A percentile compares a stretch with the other conserved stretches of the same genome.
Evolutionary conservation across 768 basidiomycete genomes (phyloP).

Genomic region (Lactifluus subvellereus): DNA sequence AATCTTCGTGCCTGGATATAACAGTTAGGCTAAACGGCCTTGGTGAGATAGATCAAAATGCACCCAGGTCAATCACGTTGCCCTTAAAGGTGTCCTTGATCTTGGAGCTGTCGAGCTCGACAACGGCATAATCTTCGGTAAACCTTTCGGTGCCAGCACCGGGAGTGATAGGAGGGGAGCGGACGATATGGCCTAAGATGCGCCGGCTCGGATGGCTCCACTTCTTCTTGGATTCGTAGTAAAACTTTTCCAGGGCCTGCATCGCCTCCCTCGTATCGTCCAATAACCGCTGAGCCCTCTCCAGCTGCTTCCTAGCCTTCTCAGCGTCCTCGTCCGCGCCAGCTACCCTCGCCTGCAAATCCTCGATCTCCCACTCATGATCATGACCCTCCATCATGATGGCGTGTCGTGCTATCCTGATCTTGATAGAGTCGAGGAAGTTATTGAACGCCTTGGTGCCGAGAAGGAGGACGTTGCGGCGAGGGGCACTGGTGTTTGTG

Average conservation of each 20-base stretch:
- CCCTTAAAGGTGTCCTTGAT: constrained; percentile 4
- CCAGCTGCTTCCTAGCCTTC: background rate
- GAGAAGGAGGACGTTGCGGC: constrained; percentile 31
- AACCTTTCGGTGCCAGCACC: background rate
- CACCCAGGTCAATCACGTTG: constrained; percentile 21
- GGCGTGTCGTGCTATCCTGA: no score
- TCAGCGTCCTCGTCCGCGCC: background rate
- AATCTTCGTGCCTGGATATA: constrained; percentile 15
- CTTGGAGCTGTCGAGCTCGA: constrained; percentile 4
- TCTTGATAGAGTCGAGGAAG: background rate
- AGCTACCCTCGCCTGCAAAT: no score
- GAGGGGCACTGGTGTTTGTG: constrained; percentile 25
- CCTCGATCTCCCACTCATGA: no score
- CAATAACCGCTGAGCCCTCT: background rate
- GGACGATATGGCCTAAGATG: background rate
- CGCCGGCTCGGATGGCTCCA: background rate
- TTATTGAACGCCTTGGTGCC: constrained; percentile 28
- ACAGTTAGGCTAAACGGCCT: constrained; percentile 3
- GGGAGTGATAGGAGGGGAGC: background rate
- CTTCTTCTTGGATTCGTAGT: background rate
- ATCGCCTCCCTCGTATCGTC: background rate
- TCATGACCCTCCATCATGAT: no score
- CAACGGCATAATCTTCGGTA: constrained; percentile 20
- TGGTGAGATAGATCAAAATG: constrained; percentile 17
- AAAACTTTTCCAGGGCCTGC: background rate